Evolutionary conservation across 2,329 filamentous ascomycete species (phyloP).

Genomic region (Aspergillus udagawae): DNA sequence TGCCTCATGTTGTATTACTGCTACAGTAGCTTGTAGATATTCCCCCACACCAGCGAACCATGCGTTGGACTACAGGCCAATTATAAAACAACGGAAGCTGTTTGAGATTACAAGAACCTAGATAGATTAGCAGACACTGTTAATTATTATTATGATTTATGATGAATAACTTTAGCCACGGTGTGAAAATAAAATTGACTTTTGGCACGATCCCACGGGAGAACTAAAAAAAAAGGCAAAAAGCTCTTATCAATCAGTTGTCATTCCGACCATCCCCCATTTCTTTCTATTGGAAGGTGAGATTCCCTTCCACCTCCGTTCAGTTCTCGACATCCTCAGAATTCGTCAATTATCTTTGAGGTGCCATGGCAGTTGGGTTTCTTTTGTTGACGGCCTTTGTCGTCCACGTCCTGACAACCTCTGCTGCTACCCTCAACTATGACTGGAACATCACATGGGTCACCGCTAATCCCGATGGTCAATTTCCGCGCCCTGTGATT

Average conservation of each 20-base stretch:
- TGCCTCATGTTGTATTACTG: no score
- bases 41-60: not conserved
- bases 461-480: slow-evolving; percentile 51
- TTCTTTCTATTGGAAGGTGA: not conserved
- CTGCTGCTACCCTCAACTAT: slow-evolving; percentile 35
- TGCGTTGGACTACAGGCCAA: not conserved
- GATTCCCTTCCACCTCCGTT: not conserved
- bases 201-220: not conserved
- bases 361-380: not conserved
- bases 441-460: slow-evolving; percentile 55
- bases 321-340: not conserved
- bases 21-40: not conserved
- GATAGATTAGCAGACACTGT: no score
- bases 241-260: not conserved
- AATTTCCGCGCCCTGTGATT: slow-evolving; percentile 51
- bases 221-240: not conserved
- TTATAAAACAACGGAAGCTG: not conserved
- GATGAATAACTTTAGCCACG: not conserved
- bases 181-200: not conserved
- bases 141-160: not conserved
- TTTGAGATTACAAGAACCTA: not conserved
- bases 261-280: not conserved
- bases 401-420: not conserved
- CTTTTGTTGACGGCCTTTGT: not conserved
- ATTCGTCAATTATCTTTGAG: not conserved